Conservation (phyloP, 495 filamentous ascomycete species). For the Penicillium soppii region DNA sequence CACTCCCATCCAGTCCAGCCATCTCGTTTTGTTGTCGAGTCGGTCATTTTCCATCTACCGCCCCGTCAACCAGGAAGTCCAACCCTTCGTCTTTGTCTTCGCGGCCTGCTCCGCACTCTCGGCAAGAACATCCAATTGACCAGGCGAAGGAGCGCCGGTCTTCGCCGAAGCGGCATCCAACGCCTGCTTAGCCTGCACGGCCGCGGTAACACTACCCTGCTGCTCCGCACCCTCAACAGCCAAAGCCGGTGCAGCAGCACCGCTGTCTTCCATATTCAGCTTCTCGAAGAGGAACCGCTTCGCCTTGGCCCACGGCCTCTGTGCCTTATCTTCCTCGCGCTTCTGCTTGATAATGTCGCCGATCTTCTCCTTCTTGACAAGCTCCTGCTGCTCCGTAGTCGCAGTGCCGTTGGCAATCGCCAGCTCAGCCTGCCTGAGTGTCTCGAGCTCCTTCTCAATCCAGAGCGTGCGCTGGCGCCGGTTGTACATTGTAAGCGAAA, state of each 20-base stretch:
- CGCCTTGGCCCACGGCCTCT: slow-evolving; percentile 43
- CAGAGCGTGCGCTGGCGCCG: slow-evolving; percentile 65
- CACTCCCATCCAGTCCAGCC: background rate
- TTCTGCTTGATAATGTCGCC: slow-evolving; percentile 46
- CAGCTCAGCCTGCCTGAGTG: slow-evolving; percentile 56
- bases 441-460: slow-evolving; percentile 61
- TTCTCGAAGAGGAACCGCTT: slow-evolving; percentile 46
- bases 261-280: slow-evolving; percentile 49
- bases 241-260: slow-evolving; percentile 14
- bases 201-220: slow-evolving; percentile 37
- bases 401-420: slow-evolving; percentile 63
- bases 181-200: slow-evolving; percentile 35
- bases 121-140: slow-evolving; percentile 43
- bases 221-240: slow-evolving; percentile 5
- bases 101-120: slow-evolving; percentile 40
- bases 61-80: slow-evolving; percentile 46
- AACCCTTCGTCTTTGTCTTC: slow-evolving; percentile 40
- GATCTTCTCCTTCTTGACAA: slow-evolving; percentile 62
- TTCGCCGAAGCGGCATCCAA: slow-evolving; percentile 18
- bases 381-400: slow-evolving; percentile 46
- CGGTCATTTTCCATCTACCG: slow-evolving; percentile 22
- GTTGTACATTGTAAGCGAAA: slow-evolving; percentile 88
- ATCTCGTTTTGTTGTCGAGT: slow-evolving; percentile 1
- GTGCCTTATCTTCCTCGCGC: slow-evolving; percentile 41
- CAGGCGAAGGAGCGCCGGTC: slow-evolving; percentile 21